A percentile compares a stretch with the other conserved stretches of the same genome.
These are phyloP conservation scores for Melampsora larici-populina DNA, from an alignment of 1,284 basidiomycete genomes.

Conservation along the genomic window DNA sequence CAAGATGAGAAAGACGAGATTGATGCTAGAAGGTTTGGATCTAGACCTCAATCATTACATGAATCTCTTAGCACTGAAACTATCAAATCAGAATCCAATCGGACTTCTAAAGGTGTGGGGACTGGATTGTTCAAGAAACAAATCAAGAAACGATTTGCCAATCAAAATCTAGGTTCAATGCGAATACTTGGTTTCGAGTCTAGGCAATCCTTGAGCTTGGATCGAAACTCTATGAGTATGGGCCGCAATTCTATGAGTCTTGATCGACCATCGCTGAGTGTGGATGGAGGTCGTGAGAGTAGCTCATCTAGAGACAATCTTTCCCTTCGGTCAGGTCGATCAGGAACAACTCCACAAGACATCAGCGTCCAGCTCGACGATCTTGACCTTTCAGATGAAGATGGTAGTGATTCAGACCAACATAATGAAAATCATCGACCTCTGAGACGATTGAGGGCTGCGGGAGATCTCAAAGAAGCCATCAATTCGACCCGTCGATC, in stretches of 20 bases:
- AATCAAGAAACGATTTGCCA: slow-evolving; percentile 13
- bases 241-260: not conserved
- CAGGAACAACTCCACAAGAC: not conserved
- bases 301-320: not conserved
- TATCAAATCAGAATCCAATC: slow-evolving; percentile 42
- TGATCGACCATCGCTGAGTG: not conserved
- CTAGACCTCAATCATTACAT: slow-evolving; percentile 12
- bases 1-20: no score
- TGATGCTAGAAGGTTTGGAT: not conserved
- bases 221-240: not conserved
- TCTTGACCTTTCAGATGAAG: slow-evolving; percentile 50
- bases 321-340: not conserved
- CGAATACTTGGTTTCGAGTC: not conserved
- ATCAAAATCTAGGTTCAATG: slow-evolving; percentile 27
- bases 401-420: slow-evolving; percentile 44
- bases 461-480: slow-evolving; percentile 53
- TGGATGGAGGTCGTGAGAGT: not conserved
- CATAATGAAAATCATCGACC: slow-evolving; percentile 45
- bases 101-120: slow-evolving; percentile 14
- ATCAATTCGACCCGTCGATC: slow-evolving; percentile 21
- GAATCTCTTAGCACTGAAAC: slow-evolving; percentile 40
- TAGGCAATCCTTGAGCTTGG: not conserved
- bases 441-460: slow-evolving; percentile 48
- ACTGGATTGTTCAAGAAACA: slow-evolving; percentile 37
- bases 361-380: slow-evolving; percentile 51